Evolutionary conservation across 768 basidiomycete species (phyloP), one percentile per base, ranked within the genome.

Genomic region (Tulasnella sp.): DNA sequence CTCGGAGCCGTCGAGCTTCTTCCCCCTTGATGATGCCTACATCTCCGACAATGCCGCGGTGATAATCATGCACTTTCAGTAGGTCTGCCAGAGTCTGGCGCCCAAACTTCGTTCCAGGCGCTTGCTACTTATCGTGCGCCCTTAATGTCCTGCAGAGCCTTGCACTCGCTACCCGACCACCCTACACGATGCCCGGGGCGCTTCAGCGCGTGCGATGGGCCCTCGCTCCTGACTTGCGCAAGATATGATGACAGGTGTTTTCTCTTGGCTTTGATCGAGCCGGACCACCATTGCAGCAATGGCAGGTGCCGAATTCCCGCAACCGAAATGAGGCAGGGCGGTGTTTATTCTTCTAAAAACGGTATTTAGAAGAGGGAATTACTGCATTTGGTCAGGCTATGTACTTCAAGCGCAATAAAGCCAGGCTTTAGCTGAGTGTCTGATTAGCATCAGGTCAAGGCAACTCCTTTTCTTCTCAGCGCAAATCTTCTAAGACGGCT

Each of bases 1-100:
- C n/a, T n/a, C n/a, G n/a, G n/a, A n/a, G n/a, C n/a, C 95, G 77
- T 91, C 91, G 84, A 98, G 90, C 86, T 96, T 95, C 89, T 98
- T 98, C 97, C 97, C n/a, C n/a, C n/a, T n/a, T n/a, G n/a, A n/a
- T n/a, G n/a, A n/a, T n/a, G n/a, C n/a, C n/a, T n/a, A n/a, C n/a
- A n/a, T n/a, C n/a, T n/a, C n/a, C n/a, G n/a, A n/a, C n/a, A n/a
- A n/a, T n/a, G n/a, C n/a, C n/a, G n/a, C n/a, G n/a, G n/a, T n/a
- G n/a, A n/a, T n/a, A n/a, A n/a, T n/a, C n/a, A n/a, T n/a, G n/a
- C n/a, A n/a, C n/a, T n/a, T n/a, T n/a, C n/a, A n/a, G n/a, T n/a
- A n/a, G n/a, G n/a, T n/a, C n/a, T n/a, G n/a, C n/a, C n/a, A n/a
- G n/a, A n/a, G n/a, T n/a, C n/a, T n/a, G n/a, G n/a, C n/a, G n/a